Evolutionary conservation across 495 filamentous ascomycete species (phyloP).

Genomic region (Stereocaulon alpinum): DNA sequence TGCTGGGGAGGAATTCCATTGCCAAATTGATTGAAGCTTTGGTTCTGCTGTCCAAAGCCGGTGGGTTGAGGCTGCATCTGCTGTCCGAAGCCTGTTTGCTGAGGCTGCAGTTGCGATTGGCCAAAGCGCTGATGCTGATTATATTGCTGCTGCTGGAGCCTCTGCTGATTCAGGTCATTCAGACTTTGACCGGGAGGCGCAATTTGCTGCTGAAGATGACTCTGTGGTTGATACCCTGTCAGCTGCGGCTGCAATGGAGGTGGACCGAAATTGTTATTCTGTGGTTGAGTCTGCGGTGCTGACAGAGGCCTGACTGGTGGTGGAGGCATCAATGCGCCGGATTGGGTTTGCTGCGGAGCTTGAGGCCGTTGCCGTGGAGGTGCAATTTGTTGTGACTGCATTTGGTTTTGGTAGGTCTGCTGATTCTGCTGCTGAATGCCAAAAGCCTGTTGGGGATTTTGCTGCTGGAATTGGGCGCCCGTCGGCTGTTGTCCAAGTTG

Average conservation of each 20-base stretch:
- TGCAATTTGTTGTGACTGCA: conserved; percentile 27
- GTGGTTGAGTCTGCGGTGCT: conserved; percentile 70
- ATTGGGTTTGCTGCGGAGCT: conserved; percentile 51
- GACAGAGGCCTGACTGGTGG: conserved; percentile 78
- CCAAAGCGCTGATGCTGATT: conserved; percentile 6
- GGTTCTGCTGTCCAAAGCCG: conserved; percentile 42
- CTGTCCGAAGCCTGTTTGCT: conserved; percentile 38
- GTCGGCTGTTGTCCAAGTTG: conserved; percentile 32
- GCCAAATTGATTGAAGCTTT: conserved; percentile 21
- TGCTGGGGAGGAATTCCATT: conserved; percentile 29
- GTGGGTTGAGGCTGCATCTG: conserved; percentile 37
- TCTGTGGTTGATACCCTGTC: conserved; percentile 53
- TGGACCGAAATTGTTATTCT: conserved; percentile 60
- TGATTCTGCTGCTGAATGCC: conserved; percentile 12
- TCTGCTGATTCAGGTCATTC: conserved; percentile 57
- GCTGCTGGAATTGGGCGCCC: conserved; percentile 17
- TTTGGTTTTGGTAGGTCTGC: conserved; percentile 18
- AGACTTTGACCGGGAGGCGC: conserved; percentile 68
- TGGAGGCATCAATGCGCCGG: conserved; percentile 63
- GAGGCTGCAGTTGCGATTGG: conserved; percentile 33
- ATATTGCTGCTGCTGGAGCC: conserved; percentile 36
- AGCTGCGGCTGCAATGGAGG: conserved; percentile 75
- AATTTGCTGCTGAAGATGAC: conserved; percentile 33
- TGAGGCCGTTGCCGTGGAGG: conserved; percentile 62
- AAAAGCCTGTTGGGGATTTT: conserved; percentile 20